Percentiles rank a stretch among this genome's conserved stretches.
These are phyloP conservation scores for Castanea sativa DNA, from an alignment of 306 rosid genomes.

Conservation along the genomic window DNA sequence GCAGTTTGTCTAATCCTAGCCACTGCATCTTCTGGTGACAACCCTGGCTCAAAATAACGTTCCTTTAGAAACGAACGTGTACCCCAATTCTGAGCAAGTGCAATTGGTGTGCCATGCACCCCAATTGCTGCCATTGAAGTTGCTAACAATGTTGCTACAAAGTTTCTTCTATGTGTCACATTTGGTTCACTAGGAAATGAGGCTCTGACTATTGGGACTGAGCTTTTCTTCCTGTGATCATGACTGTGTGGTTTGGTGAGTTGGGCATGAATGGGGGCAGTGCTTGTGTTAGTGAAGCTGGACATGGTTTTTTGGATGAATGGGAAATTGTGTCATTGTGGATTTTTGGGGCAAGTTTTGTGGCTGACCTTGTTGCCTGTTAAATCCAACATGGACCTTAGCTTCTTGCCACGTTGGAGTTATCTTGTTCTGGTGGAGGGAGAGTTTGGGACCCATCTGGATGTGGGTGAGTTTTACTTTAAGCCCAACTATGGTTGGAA, in stretches of 20 bases:
- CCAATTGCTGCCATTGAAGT: conserved; percentile 38
- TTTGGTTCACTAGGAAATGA: conserved; percentile 16
- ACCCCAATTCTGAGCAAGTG: conserved; percentile 78
- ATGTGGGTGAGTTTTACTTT: too few relatives aligned
- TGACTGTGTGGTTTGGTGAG: conserved; percentile 29
- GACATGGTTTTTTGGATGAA: conserved; percentile 48
- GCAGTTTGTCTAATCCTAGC: conserved; percentile 82
- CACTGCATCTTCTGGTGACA: conserved; percentile 81
- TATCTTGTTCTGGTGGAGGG: conserved; percentile 22
- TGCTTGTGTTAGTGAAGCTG: conserved; percentile 52
- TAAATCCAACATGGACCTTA: conserved; percentile 20
- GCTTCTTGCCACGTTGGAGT: conserved; percentile 44
- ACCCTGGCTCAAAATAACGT: conserved; percentile 63
- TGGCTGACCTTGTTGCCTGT: conserved; percentile 37
- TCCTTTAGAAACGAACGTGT: conserved; percentile 65
- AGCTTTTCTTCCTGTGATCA: not conserved
- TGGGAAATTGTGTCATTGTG: conserved; percentile 4
- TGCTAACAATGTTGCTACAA: conserved; percentile 45
- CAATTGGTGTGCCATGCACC: conserved; percentile 20
- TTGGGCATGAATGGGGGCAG: conserved; percentile 50
- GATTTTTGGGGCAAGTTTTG: conserved; percentile 32
- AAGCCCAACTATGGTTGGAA: too few relatives aligned
- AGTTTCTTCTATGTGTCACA: conserved; percentile 43
- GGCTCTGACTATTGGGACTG: conserved; percentile 13
- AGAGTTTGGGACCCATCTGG: not conserved